Conservation (phyloP, 116 monocot genomes). For the Trichopus zeylanicus region DNA sequence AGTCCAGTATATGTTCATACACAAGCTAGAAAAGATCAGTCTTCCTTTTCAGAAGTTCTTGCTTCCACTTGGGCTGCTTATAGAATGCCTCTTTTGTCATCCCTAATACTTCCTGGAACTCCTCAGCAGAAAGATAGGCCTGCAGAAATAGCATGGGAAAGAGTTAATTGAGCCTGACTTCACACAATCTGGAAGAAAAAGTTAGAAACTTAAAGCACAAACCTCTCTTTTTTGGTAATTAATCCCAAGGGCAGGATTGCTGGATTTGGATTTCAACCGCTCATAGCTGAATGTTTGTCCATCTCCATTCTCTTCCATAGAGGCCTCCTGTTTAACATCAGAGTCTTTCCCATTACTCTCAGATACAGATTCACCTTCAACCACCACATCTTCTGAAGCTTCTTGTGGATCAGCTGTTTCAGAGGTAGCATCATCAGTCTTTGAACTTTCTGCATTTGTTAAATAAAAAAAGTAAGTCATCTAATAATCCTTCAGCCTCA, state of each 20-base stretch:
- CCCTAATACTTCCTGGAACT: conserved; percentile 74
- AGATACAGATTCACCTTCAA: conserved; percentile 9
- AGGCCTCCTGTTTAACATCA: conserved; percentile 22
- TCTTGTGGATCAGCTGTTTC: conserved; percentile 41
- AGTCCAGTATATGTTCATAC: too few species aligned
- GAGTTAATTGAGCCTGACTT: not conserved
- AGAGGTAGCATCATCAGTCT: conserved; percentile 23
- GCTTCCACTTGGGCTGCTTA: conserved; percentile 91
- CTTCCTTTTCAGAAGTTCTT: conserved; percentile 85
- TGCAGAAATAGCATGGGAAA: not conserved
- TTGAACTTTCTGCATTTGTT: conserved; percentile 1
- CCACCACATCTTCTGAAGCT: conserved; percentile 23
- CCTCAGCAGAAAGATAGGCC: conserved; percentile 74
- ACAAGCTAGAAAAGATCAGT: conserved; percentile 66
- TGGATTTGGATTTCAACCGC: conserved; percentile 51
- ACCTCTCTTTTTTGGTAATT: conserved; percentile 72
- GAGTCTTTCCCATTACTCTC: conserved; percentile 23
- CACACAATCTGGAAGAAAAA: not conserved
- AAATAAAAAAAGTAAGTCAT: not conserved
- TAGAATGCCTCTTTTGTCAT: conserved; percentile 78
- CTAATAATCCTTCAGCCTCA: not conserved
- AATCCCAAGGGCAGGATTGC: conserved; percentile 51
- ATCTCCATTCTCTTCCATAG: conserved; percentile 29
- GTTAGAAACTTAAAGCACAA: not conserved
- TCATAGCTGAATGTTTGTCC: conserved; percentile 59